Conservation (phyloP, 495 filamentous ascomycete species). For the Penicillium subrubescens region DNA sequence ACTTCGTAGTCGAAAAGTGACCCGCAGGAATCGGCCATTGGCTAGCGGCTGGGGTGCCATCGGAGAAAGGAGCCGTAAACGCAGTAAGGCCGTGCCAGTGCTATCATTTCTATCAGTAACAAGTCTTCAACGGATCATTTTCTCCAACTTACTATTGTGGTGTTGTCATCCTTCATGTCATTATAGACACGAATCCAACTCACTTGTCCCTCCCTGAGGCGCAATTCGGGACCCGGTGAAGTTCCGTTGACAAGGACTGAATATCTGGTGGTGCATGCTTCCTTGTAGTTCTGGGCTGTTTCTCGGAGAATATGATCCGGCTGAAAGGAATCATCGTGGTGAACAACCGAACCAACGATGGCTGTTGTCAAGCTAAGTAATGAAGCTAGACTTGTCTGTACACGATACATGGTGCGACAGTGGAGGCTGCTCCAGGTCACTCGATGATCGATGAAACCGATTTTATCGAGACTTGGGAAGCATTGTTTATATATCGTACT, state of each 20-base stretch:
- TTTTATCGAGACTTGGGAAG: no score
- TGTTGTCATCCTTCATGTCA: not conserved
- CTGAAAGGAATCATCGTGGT: not conserved
- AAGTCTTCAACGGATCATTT: not conserved
- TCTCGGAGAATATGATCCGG: not conserved
- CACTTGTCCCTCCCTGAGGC: not conserved
- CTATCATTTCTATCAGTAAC: not conserved
- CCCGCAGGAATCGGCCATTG: not conserved
- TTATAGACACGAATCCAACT: not conserved
- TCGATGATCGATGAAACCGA: no score
- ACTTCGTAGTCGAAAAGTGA: not conserved
- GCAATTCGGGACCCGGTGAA: not conserved
- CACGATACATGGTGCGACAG: no score
- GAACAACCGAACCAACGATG: no score
- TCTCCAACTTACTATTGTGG: not conserved
- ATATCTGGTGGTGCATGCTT: not conserved
- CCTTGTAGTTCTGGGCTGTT: not conserved
- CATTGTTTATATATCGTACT: no score
- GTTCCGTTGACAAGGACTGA: not conserved
- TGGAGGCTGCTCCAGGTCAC: no score
- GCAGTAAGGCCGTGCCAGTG: not conserved
- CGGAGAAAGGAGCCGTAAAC: not conserved
- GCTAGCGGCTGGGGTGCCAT: not conserved
- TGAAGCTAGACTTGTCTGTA: no score
- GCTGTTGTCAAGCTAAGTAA: no score